Percentiles rank a stretch among this genome's conserved stretches.
Conservation (phyloP, 306 rosid species). For the Echinosophora koreensis region DNA sequence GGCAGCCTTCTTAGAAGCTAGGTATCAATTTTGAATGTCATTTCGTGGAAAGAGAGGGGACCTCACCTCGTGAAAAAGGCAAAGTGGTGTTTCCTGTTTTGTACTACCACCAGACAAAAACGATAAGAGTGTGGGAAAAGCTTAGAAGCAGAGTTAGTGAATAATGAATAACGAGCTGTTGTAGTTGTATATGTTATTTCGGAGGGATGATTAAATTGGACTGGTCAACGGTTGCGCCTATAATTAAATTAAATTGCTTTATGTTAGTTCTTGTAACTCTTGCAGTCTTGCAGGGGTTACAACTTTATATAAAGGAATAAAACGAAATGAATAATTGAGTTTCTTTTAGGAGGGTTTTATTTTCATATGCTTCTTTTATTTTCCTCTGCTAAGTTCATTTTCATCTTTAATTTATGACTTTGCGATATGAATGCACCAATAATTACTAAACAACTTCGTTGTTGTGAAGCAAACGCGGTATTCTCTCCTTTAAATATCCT, state of each 20-base stretch:
- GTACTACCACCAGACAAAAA: not conserved
- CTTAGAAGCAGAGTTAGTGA: no score
- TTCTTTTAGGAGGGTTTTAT: not conserved
- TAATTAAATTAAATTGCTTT: not conserved
- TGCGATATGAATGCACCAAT: not conserved
- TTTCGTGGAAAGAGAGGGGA: conserved; percentile 46
- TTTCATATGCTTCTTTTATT: no score
- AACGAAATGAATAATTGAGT: not conserved
- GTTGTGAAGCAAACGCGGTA: not conserved
- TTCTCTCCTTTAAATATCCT: not conserved
- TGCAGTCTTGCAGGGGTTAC: not conserved
- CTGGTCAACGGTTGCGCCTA: no score
- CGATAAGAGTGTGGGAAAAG: no score
- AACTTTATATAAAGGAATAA: no score
- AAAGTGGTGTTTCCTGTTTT: not conserved
- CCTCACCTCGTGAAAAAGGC: not conserved
- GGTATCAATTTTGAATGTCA: not conserved
- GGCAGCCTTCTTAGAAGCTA: conserved; percentile 1
- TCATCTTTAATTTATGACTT: no score
- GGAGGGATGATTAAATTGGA: no score
- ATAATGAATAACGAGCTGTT: not conserved
- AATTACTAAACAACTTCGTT: not conserved
- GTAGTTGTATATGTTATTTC: no score
- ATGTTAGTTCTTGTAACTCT: not conserved
- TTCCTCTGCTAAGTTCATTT: no score